These are phyloP conservation scores for Phytophthora sp. DNA, from an alignment of 352 stramenopile species.

Conservation along the genomic window DNA sequence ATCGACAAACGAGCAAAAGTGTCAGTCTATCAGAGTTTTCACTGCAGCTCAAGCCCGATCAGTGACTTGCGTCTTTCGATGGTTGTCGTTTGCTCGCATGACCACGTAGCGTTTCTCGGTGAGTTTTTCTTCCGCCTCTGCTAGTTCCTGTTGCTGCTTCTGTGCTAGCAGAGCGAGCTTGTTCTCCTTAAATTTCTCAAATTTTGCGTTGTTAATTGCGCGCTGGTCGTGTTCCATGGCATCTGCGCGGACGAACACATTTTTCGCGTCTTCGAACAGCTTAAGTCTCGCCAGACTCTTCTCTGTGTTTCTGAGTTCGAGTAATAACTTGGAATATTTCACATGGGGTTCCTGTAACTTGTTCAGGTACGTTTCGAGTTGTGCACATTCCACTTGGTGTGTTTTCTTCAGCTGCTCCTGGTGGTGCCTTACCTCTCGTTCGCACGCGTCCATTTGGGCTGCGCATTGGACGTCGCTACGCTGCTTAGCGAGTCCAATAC, in stretches of 20 bases:
- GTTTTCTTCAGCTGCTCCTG: conserved; percentile 64
- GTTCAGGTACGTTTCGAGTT: conserved; percentile 68
- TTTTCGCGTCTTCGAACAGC: conserved; percentile 81
- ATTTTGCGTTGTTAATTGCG: conserved; percentile 46
- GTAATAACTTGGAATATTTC: conserved; percentile 75
- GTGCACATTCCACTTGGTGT: conserved; percentile 59
- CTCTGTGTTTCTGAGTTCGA: conserved; percentile 79
- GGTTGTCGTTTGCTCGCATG: conserved; percentile 61
- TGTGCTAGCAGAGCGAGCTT: conserved; percentile 55
- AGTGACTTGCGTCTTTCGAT: conserved; percentile 55
- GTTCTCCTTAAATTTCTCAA: conserved; percentile 65
- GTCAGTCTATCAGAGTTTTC: not conserved
- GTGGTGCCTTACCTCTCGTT: conserved; percentile 55
- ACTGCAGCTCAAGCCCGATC: not conserved
- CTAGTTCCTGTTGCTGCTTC: conserved; percentile 64
- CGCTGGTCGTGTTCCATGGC: conserved; percentile 70
- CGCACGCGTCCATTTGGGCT: conserved; percentile 27
- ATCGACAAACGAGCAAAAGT: conserved; percentile 3
- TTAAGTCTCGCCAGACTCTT: conserved; percentile 62
- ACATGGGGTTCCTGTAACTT: conserved; percentile 62
- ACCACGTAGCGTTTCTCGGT: conserved; percentile 76
- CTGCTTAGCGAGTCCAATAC: conserved; percentile 46
- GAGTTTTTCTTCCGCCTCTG: conserved; percentile 68
- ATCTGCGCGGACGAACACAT: conserved; percentile 62
- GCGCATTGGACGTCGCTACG: conserved; percentile 47